Evolutionary conservation across 2,329 filamentous ascomycete species (phyloP), one percentile per base, ranked within the genome.

Genomic region (Ophiostoma quercus): DNA sequence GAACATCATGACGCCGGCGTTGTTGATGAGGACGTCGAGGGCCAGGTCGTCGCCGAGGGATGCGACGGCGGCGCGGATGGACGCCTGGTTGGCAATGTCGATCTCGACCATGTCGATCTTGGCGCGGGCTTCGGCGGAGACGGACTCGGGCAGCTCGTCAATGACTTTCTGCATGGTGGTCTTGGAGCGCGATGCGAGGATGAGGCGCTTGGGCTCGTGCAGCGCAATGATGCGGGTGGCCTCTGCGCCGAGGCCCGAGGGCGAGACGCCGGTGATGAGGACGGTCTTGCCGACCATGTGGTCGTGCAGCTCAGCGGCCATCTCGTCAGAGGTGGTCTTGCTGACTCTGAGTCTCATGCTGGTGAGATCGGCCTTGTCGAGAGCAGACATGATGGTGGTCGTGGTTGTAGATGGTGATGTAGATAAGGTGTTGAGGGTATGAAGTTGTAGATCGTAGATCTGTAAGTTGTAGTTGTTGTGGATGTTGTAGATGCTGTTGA

Each of bases 21-120:
- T 82, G 69, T 80, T 80, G 67, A 83, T 75, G 1, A 83, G 67
- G 43, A 83, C 76, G 70, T 80, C 76, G 32, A 81, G 66, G 5
- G 70, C 71, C 2, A 76, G 74, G 6, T 78, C 71, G 77, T 75
- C 9, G 14, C 32, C 74, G 1, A 80, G 60, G 51, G 75, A 72
- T 9, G 74, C 75, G 0, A 79, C 81, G 0, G 79, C 79, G 3
- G 75, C 74, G 32, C 79, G 76, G 25, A 81, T 78, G 3, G 78
- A 75, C 16, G 74, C 72, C 69, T 79, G 78, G 66, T 74, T 77
- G 11, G 75, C 76, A 11, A 83, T 77, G 70, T 83, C 79, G 3
- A 83, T 71, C 25, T 72, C 68, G 2, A 81, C 73, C 29, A 75
- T 22, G 9, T 76, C 75, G 67, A 79, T 76, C 34, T 75, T 72